Conservation (phyloP, 805 yeast genomes). For the Priceomyces haplophilus region DNA sequence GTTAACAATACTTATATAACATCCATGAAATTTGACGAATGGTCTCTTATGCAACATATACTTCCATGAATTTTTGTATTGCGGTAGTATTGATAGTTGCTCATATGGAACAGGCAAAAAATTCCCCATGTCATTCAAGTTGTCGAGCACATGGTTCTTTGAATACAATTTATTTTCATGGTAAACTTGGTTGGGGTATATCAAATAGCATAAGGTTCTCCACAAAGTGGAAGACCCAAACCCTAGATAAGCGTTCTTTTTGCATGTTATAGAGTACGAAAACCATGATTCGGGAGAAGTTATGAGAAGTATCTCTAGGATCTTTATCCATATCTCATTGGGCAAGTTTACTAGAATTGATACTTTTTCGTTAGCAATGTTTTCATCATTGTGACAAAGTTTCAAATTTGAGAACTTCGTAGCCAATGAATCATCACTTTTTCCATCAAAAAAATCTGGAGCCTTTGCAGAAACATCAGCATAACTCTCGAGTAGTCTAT, state of each 20-base stretch:
- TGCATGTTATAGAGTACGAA: constrained; percentile 56
- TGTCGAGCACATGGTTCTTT: constrained; percentile 23
- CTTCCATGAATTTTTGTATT: constrained; percentile 38
- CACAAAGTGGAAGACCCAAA: constrained; percentile 50
- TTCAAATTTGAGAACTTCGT: constrained; percentile 27
- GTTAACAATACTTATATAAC: constrained; percentile 80
- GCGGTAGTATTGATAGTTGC: constrained; percentile 27
- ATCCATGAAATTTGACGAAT: constrained; percentile 73
- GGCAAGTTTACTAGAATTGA: constrained; percentile 42
- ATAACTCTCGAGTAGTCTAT: constrained; percentile 36
- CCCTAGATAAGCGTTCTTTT: constrained; percentile 54
- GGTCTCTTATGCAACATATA: constrained; percentile 65
- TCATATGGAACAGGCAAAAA: constrained; percentile 33
- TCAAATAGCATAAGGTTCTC: constrained; percentile 46
- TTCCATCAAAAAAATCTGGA: constrained; percentile 17
- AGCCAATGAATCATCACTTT: constrained; percentile 16
- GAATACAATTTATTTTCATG: constrained; percentile 40
- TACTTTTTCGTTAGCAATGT: constrained; percentile 22
- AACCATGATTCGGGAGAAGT: constrained; percentile 65
- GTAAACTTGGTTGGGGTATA: constrained; percentile 56
- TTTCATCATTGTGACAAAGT: constrained; percentile 17
- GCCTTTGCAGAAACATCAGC: constrained; percentile 27
- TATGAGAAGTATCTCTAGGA: constrained; percentile 47
- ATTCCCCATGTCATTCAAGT: constrained; percentile 43
- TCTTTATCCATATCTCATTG: constrained; percentile 53